A percentile compares a stretch with the other conserved stretches of the same genome.
Conservation (phyloP, 495 filamentous ascomycete species). For the Neurospora sp. region DNA sequence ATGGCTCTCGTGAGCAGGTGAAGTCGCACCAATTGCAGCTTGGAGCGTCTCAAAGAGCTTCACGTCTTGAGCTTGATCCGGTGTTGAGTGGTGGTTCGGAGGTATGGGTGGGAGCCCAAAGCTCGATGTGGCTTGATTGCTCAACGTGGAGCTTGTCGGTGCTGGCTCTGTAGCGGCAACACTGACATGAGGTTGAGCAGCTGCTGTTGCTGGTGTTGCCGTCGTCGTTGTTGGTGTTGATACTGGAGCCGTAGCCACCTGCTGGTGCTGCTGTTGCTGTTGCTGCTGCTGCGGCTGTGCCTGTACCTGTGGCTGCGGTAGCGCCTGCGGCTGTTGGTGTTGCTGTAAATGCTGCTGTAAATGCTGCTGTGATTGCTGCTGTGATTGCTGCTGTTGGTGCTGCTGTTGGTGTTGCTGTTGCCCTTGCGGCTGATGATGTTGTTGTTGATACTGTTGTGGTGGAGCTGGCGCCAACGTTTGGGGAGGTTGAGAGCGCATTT, state of each 20-base stretch:
- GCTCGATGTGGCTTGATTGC: background rate
- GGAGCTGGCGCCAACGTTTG: background rate
- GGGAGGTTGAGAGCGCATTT: background rate
- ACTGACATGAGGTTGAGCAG: background rate
- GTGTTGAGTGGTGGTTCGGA: conserved; percentile 19
- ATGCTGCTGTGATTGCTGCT: conserved; percentile 1
- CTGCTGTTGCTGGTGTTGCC: background rate
- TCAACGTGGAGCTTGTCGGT: background rate
- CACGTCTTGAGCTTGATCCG: conserved; percentile 17
- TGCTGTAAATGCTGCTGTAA: conserved; percentile 4
- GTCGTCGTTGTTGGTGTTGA: background rate
- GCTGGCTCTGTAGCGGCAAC: background rate
- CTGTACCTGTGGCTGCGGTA: background rate
- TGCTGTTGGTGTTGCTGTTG: conserved; percentile 1
- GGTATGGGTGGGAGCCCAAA: conserved; percentile 12
- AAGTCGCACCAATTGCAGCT: conserved; percentile 14
- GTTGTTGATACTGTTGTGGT: conserved; percentile 2
- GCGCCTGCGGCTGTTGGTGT: conserved; percentile 4
- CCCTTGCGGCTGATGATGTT: conserved; percentile 2
- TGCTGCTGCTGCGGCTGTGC: background rate
- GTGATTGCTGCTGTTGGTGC: conserved; percentile 2
- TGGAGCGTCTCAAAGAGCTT: conserved; percentile 15
- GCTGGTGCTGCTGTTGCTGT: background rate
- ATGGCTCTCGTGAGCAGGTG: background rate
- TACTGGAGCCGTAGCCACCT: background rate